Base-by-base conservation (phyloP, 169 alveolate species). In the Plasmodium falciparum region DNA sequence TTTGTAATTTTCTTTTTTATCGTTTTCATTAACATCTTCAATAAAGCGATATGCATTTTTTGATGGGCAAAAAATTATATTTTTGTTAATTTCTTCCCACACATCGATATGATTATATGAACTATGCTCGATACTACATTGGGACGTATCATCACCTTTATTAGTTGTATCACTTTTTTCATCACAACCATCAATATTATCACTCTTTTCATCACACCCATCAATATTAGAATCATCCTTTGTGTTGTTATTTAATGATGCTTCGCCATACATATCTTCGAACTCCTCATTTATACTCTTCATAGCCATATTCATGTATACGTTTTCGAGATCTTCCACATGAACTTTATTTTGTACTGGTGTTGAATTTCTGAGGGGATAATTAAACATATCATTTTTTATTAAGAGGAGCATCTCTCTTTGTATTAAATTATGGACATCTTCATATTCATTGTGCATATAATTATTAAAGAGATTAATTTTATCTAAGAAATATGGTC, bases 1-100 rank as follows among this genome's bases (percentile, higher is more conserved):
- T 52, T 88, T 88, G 43, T 83, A 88, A 59, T 72, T 66, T 12
- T 89, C 92, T 20, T 56, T 74, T 33, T 71, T 43, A 20, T 92
- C 88, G 0, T 29, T 24, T 24, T 92, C 92, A 20, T 90, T 62
- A 15, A 76, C 52, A n/a, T 70, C 39, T 39, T 74, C 86, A 39
- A 88, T 62, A 45, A 29, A 50, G 49, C 66, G 63, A 56, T 71
- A 92, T 3, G 49, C 29, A 33, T 92, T 92, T 52, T 75, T 75
- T 47, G 73, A 80, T 3, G 95, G 95, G 17, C 70, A 86, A 56
- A 73, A 92, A 17, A 92, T 72, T n/a, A 73, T 24, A n/a, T 66
- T 29, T 20, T 73, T 63, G 52, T 70, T 75, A 15, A 73, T 59
- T 20, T 56, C 50, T 47, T n/a, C 52, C 62, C 83, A 72, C 7